Evolutionary conservation across 2,329 filamentous ascomycete species (phyloP).

Genomic region (Aspergillus piperis): DNA sequence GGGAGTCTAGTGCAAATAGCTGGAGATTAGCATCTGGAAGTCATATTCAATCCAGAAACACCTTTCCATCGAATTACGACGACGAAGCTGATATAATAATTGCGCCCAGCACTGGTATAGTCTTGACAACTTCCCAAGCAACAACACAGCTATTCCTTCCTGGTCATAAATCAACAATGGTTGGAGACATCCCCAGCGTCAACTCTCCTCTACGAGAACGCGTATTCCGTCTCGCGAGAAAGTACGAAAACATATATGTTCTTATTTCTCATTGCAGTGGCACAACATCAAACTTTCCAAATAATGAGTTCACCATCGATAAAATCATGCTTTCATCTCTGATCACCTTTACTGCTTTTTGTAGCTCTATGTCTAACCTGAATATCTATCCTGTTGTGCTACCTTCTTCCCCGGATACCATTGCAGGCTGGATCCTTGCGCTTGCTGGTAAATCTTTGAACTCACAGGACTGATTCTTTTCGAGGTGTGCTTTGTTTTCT

Average conservation of each 20-base stretch:
- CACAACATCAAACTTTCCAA: slow-evolving; percentile 23
- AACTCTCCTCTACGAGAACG: slow-evolving; percentile 56
- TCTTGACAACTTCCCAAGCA: slow-evolving; percentile 71
- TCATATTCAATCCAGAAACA: not conserved
- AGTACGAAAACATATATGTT: slow-evolving; percentile 69
- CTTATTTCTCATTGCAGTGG: slow-evolving; percentile 56
- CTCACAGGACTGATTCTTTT: not conserved
- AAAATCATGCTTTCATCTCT: slow-evolving; percentile 19
- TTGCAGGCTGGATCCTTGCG: slow-evolving; percentile 59
- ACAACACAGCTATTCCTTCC: slow-evolving; percentile 72
- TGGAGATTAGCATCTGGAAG: not conserved
- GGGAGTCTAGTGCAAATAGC: slow-evolving; percentile 22
- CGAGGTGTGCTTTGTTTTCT: not conserved
- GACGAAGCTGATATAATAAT: slow-evolving; percentile 66
- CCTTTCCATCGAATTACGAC: not conserved
- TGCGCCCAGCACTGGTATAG: slow-evolving; percentile 67
- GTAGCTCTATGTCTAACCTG: slow-evolving; percentile 20
- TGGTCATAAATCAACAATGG: slow-evolving; percentile 48
- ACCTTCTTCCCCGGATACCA: slow-evolving; percentile 32
- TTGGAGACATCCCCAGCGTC: slow-evolving; percentile 20
- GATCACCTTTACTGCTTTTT: slow-evolving; percentile 27
- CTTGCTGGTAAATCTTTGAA: slow-evolving; percentile 38
- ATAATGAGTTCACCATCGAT: slow-evolving; percentile 15
- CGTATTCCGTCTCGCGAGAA: slow-evolving; percentile 54
- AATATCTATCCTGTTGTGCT: slow-evolving; percentile 20